phyloP scores from a whole-genome alignment of 257 asterid genomes.

The Solanum pinnatisectum region DNA sequence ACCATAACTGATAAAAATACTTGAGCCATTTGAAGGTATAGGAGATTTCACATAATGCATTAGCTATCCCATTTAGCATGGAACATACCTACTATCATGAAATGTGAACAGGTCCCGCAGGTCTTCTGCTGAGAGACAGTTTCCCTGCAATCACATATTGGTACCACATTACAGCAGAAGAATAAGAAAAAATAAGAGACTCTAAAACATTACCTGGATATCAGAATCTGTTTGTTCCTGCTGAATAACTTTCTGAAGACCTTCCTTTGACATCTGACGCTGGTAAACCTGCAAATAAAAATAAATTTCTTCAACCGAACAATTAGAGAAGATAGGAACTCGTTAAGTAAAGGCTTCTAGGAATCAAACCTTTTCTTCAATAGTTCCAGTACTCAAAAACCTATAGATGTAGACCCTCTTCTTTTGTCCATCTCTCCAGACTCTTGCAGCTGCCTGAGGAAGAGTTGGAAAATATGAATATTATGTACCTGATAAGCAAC shows the following conservation, averaged over 20 bases:
- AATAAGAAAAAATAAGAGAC: slow-evolving; percentile 3
- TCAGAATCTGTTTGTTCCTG: slow-evolving; percentile 65
- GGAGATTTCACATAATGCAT: not conserved
- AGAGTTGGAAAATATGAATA: slow-evolving; percentile 1
- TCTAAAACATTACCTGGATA: slow-evolving; percentile 29
- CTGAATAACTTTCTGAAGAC: slow-evolving; percentile 92
- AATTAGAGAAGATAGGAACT: not conserved
- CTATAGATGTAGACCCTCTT: slow-evolving; percentile 95
- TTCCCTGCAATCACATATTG: slow-evolving; percentile 48
- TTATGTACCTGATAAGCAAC: not conserved
- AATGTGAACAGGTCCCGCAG: slow-evolving; percentile 85
- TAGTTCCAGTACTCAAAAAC: slow-evolving; percentile 92
- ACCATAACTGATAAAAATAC: not conserved
- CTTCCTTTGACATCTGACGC: slow-evolving; percentile 99
- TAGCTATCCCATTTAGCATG: not conserved
- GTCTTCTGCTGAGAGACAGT: slow-evolving; percentile 80
- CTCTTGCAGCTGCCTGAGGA: slow-evolving; percentile 94
- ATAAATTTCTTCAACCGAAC: not conserved
- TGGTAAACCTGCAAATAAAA: slow-evolving; percentile 66
- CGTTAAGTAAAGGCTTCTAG: not conserved
- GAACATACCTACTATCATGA: slow-evolving; percentile 63
- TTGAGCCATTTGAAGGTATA: not conserved
- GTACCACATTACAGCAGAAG: not conserved
- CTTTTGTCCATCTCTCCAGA: slow-evolving; percentile 99
- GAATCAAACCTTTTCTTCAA: slow-evolving; percentile 79